Percentiles rank a stretch among this genome's conserved stretches.
These are phyloP conservation scores for Furcasterigmium furcatum DNA, from an alignment of 2,329 filamentous ascomycete genomes.

Conservation along the genomic window DNA sequence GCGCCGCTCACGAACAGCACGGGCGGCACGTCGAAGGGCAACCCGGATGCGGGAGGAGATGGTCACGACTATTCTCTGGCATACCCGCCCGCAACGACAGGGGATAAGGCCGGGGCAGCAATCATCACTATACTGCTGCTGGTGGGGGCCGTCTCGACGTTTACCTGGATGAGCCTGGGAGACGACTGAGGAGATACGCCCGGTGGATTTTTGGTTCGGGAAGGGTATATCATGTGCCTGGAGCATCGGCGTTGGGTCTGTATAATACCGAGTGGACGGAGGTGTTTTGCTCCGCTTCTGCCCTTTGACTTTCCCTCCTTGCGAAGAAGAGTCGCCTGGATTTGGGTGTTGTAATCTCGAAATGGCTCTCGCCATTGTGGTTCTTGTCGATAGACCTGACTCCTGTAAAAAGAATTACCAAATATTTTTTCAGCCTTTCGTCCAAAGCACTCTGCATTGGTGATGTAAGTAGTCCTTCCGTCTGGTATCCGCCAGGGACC, in stretches of 20 bases:
- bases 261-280: too few relatives aligned
- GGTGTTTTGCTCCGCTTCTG: too few relatives aligned
- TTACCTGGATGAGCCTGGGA: constrained; percentile 46
- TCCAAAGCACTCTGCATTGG: too few relatives aligned
- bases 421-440: too few relatives aligned
- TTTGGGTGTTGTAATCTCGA: too few relatives aligned
- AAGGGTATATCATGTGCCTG: not conserved
- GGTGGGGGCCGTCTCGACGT: constrained; percentile 32
- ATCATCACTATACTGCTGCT: constrained; percentile 44
- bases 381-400: too few relatives aligned
- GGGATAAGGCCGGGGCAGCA: constrained; percentile 43
- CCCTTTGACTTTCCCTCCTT: too few relatives aligned
- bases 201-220: not conserved
- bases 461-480: too few relatives aligned
- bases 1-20: constrained; percentile 40
- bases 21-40: constrained; percentile 46
- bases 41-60: constrained; percentile 36
- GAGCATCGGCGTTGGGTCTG: not conserved
- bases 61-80: constrained; percentile 20
- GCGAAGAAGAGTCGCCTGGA: too few relatives aligned
- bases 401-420: too few relatives aligned
- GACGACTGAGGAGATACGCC: constrained; percentile 2
- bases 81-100: constrained; percentile 34
- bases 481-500: not conserved
- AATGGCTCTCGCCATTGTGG: too few relatives aligned